Evolutionary conservation across 495 filamentous ascomycete species (phyloP).

Genomic region (Aspergillus bridgeri): DNA sequence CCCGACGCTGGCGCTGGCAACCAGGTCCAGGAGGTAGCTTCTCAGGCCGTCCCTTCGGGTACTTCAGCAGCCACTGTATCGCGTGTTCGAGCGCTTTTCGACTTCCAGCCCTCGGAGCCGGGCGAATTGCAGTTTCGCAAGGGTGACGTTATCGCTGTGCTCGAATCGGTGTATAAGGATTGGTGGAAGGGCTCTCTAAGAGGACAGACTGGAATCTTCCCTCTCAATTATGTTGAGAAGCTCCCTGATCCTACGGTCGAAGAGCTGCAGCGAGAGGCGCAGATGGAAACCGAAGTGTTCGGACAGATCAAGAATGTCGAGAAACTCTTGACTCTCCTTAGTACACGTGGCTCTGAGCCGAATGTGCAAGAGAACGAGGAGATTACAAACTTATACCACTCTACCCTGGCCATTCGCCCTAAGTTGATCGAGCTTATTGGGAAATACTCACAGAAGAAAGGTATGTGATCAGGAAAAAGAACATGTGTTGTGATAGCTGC

Average conservation of each 20-base stretch:
- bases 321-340: conserved; percentile 88
- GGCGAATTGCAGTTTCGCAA: conserved; percentile 95
- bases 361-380: conserved; percentile 88
- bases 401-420: conserved; percentile 87
- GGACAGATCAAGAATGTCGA: conserved; percentile 98
- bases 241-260: conserved; percentile 90
- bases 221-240: conserved; percentile 98
- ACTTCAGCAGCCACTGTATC: conserved; percentile 98
- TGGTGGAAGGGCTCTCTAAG: conserved; percentile 97
- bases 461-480: conserved; percentile 39
- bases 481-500: conserved; percentile 1
- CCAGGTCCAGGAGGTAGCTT: conserved; percentile 37
- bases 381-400: conserved; percentile 90
- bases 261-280: conserved; percentile 90
- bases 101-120: conserved; percentile 90
- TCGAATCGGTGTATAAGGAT: conserved; percentile 97
- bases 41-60: conserved; percentile 55
- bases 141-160: conserved; percentile 93
- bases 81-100: conserved; percentile 86
- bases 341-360: conserved; percentile 86
- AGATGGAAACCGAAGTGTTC: conserved; percentile 98
- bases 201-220: conserved; percentile 96
- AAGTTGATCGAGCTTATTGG: conserved; percentile 98
- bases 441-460: conserved; percentile 99
- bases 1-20: conserved; percentile 21